Base-by-base conservation (phyloP, 169 alveolate species). In the Plasmodium malariae region DNA sequence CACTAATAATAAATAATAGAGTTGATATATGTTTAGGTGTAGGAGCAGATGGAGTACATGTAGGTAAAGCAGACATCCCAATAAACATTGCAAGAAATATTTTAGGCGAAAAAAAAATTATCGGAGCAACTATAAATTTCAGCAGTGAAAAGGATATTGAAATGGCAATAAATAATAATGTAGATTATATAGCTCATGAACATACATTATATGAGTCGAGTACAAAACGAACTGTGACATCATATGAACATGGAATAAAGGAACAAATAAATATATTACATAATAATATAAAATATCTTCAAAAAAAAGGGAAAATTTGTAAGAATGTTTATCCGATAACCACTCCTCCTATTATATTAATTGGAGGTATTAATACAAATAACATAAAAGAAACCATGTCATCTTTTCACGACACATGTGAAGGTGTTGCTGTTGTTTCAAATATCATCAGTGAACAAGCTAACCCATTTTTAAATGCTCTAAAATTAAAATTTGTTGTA, bases 1-100 rank as follows among this genome's bases (percentile, higher is more conserved):
- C 95, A 0, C 71, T 93, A 19, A 86, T 93, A 45, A 88, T 93
- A 72, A 91, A 93, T 37, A 88, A 93, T 28, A 88, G 94, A 34
- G 21, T 88, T 17, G 95, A 93, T 55, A 89, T 92, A 69, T 90
- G 93, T 11, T 21, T 93, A 65, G 80, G 92, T 4, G 87, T 78
- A 11, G 94, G 88, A 11, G 93, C 94, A 0, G 94, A 93, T 78
- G 95, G 94, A 49, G 72, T 93, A 19, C 95, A 93, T 62, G 80
- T 93, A 71, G 95, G 95, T 0, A 91, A 87, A 34, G 76, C 70
- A 6, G 95, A 93, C 45, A 7, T 93, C 43, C 94, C 95, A 5
- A 69, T 88, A 28, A 68, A 59, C 12, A 67, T 74, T 28, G 95
- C 93, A 1, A 88, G 95, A 19, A 74, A 74, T 9, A 40, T 93